Evolutionary conservation across 257 asterid species (phyloP), one percentile per base, ranked within the genome.

Genomic region (Ballota nigra): DNA sequence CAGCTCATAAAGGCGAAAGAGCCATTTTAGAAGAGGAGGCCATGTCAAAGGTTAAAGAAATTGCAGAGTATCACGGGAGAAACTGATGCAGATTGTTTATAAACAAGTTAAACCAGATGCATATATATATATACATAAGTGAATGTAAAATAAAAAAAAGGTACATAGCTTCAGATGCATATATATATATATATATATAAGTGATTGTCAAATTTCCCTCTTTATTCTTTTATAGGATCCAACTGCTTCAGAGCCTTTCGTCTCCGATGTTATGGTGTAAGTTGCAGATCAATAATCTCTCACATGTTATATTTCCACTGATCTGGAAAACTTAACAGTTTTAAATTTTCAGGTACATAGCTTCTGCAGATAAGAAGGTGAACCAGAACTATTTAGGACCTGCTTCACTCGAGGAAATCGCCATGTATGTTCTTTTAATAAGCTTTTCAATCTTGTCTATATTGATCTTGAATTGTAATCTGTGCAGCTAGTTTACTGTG

Each of bases 341-440:
- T 13, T 34, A 68, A 26, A 36, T 72, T 49, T 79, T 65, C 84
- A 91, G 99, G 72, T 91, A 89, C 80, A 80, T 94, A 73, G 97
- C 89, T 38, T 85, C 97, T 75, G 81, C 95, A 41, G 96, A 94
- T 87, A 89, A 80, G 86, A 89, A 83, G 75, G 66, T 66, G 29
- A 94, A 94, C 80, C 63, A 67, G 77, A 91, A 94, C 83, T 94
- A 94, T 77, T 77, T 94, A 83, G 99, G 99, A 67, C 88, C 95
- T 75, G 95, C 97, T 68, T 81, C 97, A 2, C 82, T 91, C 33
- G 83, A 88, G 80, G 97, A 94, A 52, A 86, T 91, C 47, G 99
- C 99, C 76, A 76, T 66, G 98, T 94, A 82, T 11, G 80, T 51
- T 15, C 45, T 26, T 3, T 43, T 53, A 49, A 36, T 20, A 72